phyloP scores from a whole-genome alignment of 2,329 filamentous ascomycete genomes.

The Clonostachys rhizophaga region DNA sequence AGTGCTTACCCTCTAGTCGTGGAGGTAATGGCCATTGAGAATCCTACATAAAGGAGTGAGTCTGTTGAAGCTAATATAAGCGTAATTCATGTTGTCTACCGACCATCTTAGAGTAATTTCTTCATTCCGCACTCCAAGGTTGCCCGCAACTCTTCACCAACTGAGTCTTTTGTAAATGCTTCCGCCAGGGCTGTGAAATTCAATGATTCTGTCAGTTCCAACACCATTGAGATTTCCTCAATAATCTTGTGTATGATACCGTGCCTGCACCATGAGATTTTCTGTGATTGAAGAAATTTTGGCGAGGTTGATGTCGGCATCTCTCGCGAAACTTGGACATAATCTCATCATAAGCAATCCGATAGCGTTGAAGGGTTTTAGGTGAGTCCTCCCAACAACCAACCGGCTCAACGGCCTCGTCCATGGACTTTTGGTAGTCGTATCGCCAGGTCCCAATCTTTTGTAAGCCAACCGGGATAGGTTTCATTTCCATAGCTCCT shows the following conservation, averaged over 20 bases:
- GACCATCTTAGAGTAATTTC: too few relatives aligned
- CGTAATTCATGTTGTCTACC: too few relatives aligned
- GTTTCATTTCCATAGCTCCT: constrained; percentile 11
- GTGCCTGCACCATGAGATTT: background rate
- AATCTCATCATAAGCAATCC: constrained; percentile 4
- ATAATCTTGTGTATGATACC: background rate
- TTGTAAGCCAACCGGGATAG: constrained; percentile 11
- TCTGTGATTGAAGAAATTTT: background rate
- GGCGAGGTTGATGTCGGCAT: background rate
- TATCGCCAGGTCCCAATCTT: constrained; percentile 14
- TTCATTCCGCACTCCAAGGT: background rate
- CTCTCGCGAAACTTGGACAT: background rate
- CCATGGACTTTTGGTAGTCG: constrained; percentile 8
- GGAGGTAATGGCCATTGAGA: too few relatives aligned
- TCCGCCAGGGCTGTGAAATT: background rate
- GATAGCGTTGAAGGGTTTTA: constrained; percentile 6
- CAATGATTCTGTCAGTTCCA: background rate
- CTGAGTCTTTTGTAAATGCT: background rate
- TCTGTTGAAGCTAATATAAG: too few relatives aligned
- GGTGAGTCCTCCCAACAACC: constrained; percentile 12
- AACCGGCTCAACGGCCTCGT: constrained; percentile 4
- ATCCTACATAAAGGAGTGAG: too few relatives aligned
- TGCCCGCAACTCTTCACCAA: background rate
- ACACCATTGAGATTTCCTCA: background rate
- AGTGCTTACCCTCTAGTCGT: too few relatives aligned